phyloP scores from a whole-genome alignment of 352 stramenopile species.

The Globisporangium okanoganense region DNA sequence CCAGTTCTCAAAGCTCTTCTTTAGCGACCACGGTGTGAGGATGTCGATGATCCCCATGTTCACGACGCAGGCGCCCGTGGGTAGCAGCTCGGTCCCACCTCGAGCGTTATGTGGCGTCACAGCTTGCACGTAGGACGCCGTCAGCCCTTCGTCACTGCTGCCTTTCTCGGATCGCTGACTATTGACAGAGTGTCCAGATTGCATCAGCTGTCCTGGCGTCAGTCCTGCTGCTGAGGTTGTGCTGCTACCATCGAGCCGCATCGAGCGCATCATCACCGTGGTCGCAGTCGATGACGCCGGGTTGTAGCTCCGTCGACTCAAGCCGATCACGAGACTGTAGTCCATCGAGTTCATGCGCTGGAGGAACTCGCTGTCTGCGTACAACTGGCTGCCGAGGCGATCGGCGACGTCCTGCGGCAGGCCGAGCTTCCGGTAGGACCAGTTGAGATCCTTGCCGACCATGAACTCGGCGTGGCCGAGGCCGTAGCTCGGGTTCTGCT shows the following conservation, averaged over 20 bases:
- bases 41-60: constrained; percentile 98
- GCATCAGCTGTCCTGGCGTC: background rate
- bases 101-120: constrained; percentile 37
- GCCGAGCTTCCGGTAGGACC: constrained; percentile 72
- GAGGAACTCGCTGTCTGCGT: constrained; percentile 91
- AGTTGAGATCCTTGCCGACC: constrained; percentile 87
- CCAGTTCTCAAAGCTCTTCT: constrained; percentile 91
- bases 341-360: constrained; percentile 96
- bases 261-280: constrained; percentile 17
- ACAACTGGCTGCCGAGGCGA: constrained; percentile 80
- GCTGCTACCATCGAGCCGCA: constrained; percentile 18
- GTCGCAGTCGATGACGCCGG: constrained; percentile 27
- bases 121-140: constrained; percentile 42
- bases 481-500: constrained; percentile 54
- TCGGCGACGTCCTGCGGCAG: constrained; percentile 66
- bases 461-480: constrained; percentile 75
- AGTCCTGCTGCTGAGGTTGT: background rate
- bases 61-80: constrained; percentile 70
- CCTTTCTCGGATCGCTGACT: constrained; percentile 10
- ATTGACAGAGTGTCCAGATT: background rate
- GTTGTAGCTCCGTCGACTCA: constrained; percentile 62
- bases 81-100: constrained; percentile 38
- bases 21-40: constrained; percentile 92
- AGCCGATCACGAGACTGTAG: constrained; percentile 94
- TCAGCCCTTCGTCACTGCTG: constrained; percentile 32